These are phyloP conservation scores for Arachis hypogaea DNA, from an alignment of 306 rosid species.

Conservation along the genomic window DNA sequence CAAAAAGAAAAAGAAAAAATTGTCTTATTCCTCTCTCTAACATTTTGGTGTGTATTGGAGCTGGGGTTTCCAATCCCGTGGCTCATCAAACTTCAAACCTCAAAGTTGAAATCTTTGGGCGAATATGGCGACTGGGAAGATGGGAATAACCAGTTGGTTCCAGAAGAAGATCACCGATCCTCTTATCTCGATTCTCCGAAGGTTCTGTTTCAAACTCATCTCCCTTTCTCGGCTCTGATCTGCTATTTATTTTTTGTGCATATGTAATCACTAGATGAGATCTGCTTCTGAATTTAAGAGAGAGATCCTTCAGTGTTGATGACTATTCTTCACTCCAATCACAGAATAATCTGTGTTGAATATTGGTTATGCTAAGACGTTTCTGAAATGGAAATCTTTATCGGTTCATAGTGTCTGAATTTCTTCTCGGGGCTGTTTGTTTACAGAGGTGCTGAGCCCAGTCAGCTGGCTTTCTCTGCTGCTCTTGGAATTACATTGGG, in stretches of 20 bases:
- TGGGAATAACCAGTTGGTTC: slow-evolving; percentile 58
- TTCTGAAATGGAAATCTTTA: slow-evolving; percentile 22
- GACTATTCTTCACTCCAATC: slow-evolving; percentile 27
- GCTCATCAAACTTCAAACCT: neutral
- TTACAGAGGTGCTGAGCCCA: slow-evolving; percentile 91
- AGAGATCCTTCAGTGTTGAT: neutral
- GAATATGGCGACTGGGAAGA: slow-evolving; percentile 44
- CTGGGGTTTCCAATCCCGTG: neutral
- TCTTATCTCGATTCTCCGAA: slow-evolving; percentile 65
- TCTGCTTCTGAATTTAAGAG: slow-evolving; percentile 21
- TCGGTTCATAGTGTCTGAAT: neutral
- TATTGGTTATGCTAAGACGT: slow-evolving; percentile 20
- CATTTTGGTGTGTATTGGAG: neutral
- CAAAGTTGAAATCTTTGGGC: slow-evolving; percentile 7
- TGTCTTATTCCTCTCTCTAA: too few relatives aligned
- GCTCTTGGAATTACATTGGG: slow-evolving; percentile 91
- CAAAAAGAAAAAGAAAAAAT: too few relatives aligned
- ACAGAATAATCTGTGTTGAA: neutral
- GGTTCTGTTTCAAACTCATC: slow-evolving; percentile 45
- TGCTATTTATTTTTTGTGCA: slow-evolving; percentile 10
- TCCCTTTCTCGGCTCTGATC: neutral
- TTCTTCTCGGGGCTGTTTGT: neutral
- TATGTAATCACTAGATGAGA: neutral
- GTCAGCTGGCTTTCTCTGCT: slow-evolving; percentile 84
- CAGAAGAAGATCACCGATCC: slow-evolving; percentile 71